phyloP scores from a whole-genome alignment of 148 eudicot genomes.

The Vaccinium vitisidaea region DNA sequence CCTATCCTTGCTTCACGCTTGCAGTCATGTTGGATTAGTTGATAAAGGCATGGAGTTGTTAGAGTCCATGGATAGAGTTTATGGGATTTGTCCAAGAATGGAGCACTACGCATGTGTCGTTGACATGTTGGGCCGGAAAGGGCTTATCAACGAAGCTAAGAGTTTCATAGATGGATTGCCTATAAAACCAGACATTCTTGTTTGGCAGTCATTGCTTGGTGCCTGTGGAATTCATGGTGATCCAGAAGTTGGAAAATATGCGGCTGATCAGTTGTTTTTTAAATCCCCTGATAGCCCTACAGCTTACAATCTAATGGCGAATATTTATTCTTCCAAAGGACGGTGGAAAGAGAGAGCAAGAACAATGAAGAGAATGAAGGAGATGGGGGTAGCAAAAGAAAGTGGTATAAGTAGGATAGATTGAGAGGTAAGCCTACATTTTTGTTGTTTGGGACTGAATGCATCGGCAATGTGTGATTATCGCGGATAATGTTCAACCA shows the following conservation, averaged over 20 bases:
- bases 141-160: conserved; percentile 67
- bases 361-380: conserved; percentile 66
- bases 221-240: conserved; percentile 69
- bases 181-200: conserved; percentile 50
- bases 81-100: conserved; percentile 67
- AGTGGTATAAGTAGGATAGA: conserved; percentile 83
- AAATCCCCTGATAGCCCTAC: conserved; percentile 56
- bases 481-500: too few species aligned
- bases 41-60: conserved; percentile 80
- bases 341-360: conserved; percentile 75
- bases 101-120: conserved; percentile 88
- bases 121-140: conserved; percentile 86
- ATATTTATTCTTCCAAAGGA: conserved; percentile 71
- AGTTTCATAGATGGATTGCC: conserved; percentile 54
- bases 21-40: conserved; percentile 82
- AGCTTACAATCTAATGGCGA: conserved; percentile 67
- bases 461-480: conserved; percentile 70
- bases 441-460: conserved; percentile 69
- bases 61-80: conserved; percentile 53
- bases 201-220: conserved; percentile 92
- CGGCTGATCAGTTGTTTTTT: conserved; percentile 60
- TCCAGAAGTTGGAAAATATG: conserved; percentile 61
- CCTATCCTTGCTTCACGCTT: conserved; percentile 79
- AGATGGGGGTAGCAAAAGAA: conserved; percentile 60
- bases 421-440: conserved; percentile 63